These are phyloP conservation scores for Cercospora sp. DNA, from an alignment of 2,329 filamentous ascomycete species.

Conservation along the genomic window DNA sequence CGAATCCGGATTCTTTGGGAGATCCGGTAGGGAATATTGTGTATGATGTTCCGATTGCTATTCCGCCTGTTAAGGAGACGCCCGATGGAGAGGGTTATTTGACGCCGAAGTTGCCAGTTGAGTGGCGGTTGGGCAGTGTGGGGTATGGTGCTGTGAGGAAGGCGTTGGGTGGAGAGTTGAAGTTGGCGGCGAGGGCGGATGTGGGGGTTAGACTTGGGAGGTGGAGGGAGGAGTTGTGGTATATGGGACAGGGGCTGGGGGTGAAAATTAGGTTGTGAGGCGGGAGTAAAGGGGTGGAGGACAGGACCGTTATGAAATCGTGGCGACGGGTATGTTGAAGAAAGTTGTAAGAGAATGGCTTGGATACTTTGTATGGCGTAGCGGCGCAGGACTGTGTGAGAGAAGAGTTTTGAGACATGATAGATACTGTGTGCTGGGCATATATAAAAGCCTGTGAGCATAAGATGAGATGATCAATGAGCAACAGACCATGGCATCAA, in stretches of 20 bases:
- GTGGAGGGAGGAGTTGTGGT: conserved; percentile 68
- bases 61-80: conserved; percentile 57
- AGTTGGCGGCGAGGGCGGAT: conserved; percentile 73
- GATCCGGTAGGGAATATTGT: conserved; percentile 67
- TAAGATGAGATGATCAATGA: not conserved
- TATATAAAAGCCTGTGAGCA: not conserved
- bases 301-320: not conserved
- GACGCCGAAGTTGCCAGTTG: conserved; percentile 77
- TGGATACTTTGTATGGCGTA: not conserved
- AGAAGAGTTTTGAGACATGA: not conserved
- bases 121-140: conserved; percentile 73
- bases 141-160: conserved; percentile 79
- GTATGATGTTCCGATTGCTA: conserved; percentile 71
- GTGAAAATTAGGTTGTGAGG: conserved; percentile 47
- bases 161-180: conserved; percentile 77
- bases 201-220: conserved; percentile 72
- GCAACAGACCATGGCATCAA: not conserved
- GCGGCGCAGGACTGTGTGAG: not conserved
- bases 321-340: not conserved
- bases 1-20: not conserved
- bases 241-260: conserved; percentile 48
- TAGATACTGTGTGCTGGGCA: not conserved
- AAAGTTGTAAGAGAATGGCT: not conserved
- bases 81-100: conserved; percentile 57
- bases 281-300: not conserved